Percentiles rank a stretch among this genome's conserved stretches.
These are phyloP conservation scores for Pseudoneurospora amorphoporcata DNA, from an alignment of 495 filamentous ascomycete genomes.

Conservation along the genomic window DNA sequence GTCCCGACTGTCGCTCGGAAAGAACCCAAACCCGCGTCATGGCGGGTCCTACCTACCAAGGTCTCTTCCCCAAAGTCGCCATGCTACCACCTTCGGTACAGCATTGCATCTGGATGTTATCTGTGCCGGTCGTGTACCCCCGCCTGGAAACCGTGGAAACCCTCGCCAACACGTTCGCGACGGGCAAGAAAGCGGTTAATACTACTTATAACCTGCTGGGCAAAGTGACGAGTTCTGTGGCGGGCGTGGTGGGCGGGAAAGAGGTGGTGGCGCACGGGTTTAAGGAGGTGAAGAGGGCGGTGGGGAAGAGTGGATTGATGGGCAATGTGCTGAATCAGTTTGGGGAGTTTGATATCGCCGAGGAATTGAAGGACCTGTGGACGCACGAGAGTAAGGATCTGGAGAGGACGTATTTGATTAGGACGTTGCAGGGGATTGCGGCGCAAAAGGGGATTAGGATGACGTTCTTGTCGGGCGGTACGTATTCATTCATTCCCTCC, in stretches of 20 bases:
- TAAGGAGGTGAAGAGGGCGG: conserved; percentile 85
- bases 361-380: conserved; percentile 94
- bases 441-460: conserved; percentile 90
- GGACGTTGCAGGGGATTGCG: conserved; percentile 87
- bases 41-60: conserved; percentile 94
- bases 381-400: conserved; percentile 97
- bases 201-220: conserved; percentile 90
- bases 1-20: conserved; percentile 84
- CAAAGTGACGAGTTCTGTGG: conserved; percentile 86
- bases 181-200: conserved; percentile 90
- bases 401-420: conserved; percentile 91
- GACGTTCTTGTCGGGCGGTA: conserved; percentile 85
- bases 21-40: conserved; percentile 84
- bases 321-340: conserved; percentile 89
- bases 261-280: conserved; percentile 85
- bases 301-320: conserved; percentile 92
- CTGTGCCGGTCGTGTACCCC: conserved; percentile 85
- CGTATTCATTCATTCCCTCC: conserved; percentile 12
- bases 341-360: conserved; percentile 90
- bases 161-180: conserved; percentile 80
- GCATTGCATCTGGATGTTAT: conserved; percentile 91
- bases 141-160: conserved; percentile 84
- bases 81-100: conserved; percentile 87
- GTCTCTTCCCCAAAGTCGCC: conserved; percentile 90
- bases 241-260: conserved; percentile 89